Conservation (phyloP, 208 protist genomes). For the Leptomonas seymouri region DNA sequence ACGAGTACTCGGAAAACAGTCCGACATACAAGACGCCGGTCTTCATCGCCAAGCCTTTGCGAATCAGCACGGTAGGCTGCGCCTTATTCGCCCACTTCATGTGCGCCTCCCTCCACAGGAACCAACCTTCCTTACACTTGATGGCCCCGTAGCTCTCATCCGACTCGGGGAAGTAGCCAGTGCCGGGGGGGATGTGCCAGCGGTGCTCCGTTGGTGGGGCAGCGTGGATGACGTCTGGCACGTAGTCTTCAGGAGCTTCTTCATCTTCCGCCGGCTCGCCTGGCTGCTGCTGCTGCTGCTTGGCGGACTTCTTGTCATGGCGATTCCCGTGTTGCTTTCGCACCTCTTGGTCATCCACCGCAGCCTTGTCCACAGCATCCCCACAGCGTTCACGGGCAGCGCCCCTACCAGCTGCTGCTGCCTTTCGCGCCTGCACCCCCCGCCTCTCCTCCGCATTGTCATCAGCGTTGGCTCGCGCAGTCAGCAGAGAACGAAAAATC, state of each 20-base stretch:
- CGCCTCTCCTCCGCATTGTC: not conserved
- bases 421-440: not conserved
- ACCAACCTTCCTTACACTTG: slow-evolving; percentile 78
- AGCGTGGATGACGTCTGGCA: slow-evolving; percentile 50
- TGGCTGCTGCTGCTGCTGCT: not conserved
- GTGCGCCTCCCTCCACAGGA: slow-evolving; percentile 71
- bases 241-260: slow-evolving; percentile 41
- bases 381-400: not conserved
- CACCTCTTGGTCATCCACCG: not conserved
- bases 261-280: slow-evolving; percentile 32
- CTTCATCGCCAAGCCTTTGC: slow-evolving; percentile 88
- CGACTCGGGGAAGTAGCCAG: slow-evolving; percentile 75
- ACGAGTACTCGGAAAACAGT: slow-evolving; percentile 71
- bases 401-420: not conserved
- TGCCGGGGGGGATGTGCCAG: slow-evolving; percentile 62
- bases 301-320: not conserved
- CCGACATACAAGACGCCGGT: slow-evolving; percentile 68
- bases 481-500: slow-evolving; percentile 17
- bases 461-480: not conserved
- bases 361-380: not conserved
- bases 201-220: slow-evolving; percentile 27
- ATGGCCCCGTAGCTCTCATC: slow-evolving; percentile 69
- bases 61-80: slow-evolving; percentile 69
- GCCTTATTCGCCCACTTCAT: slow-evolving; percentile 55
- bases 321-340: not conserved